Conservation (phyloP, 139 green algal species). For the Tetradesmus lagerheimii region DNA sequence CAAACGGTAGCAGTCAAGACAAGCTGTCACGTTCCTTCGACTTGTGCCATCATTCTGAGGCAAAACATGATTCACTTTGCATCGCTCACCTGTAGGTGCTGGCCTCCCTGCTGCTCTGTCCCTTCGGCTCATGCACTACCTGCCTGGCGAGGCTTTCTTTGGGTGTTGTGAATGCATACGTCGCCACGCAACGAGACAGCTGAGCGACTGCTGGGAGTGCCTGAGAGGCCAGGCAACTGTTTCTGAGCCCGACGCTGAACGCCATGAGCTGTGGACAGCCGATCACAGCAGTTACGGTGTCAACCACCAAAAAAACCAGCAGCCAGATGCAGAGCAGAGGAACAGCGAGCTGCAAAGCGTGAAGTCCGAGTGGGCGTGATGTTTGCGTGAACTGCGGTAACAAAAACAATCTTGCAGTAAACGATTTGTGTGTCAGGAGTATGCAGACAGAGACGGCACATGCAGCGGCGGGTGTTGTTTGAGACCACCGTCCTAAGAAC, state of each 20-base stretch:
- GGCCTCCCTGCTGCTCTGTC: background rate
- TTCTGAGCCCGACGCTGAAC: background rate
- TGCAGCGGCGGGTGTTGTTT: background rate
- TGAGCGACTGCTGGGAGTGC: background rate
- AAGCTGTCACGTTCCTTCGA: too few species aligned
- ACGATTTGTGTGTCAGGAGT: background rate
- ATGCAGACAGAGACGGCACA: background rate
- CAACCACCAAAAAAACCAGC: background rate
- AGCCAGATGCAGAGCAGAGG: background rate
- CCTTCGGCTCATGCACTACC: background rate
- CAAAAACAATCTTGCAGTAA: background rate
- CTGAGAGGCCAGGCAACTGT: background rate
- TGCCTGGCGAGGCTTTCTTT: background rate
- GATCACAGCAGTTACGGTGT: background rate
- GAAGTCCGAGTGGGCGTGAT: background rate
- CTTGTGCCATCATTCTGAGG: background rate
- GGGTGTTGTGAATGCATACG: background rate
- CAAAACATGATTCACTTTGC: background rate
- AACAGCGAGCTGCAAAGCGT: background rate
- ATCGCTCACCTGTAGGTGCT: background rate
- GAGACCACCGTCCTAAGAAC: background rate
- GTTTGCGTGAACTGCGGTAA: background rate
- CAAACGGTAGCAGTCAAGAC: too few species aligned
- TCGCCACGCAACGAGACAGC: background rate
- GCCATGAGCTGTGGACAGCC: background rate